Conservation (phyloP, 2,329 filamentous ascomycete species). For the Ophiocordyceps camponoti-floridani region DNA sequence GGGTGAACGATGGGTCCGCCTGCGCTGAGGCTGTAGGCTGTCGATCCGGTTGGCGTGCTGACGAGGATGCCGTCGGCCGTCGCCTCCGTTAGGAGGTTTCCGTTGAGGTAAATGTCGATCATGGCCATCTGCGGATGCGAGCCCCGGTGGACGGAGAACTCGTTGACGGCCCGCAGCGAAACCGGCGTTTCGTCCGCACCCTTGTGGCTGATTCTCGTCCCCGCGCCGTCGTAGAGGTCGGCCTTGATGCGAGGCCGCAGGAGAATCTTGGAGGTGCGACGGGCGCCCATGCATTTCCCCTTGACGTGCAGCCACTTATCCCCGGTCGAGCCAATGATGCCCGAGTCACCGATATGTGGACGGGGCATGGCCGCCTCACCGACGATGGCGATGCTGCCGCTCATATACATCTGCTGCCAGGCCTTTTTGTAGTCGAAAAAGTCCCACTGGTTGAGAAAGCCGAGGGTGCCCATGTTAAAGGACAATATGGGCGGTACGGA, state of each 20-base stretch:
- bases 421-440: constrained; percentile 85
- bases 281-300: constrained; percentile 65
- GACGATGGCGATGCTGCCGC: constrained; percentile 33
- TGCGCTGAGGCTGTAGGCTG: constrained; percentile 84
- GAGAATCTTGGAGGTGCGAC: constrained; percentile 61
- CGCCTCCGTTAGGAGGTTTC: constrained; percentile 78
- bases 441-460: constrained; percentile 93
- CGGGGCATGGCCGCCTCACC: constrained; percentile 22
- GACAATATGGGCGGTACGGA: constrained; percentile 80
- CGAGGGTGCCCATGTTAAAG: constrained; percentile 93
- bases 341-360: constrained; percentile 7
- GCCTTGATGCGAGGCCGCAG: constrained; percentile 77
- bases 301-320: constrained; percentile 52
- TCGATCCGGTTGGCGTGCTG: constrained; percentile 84
- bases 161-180: constrained; percentile 65
- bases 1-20: constrained; percentile 92
- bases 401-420: constrained; percentile 85
- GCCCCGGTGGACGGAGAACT: constrained; percentile 84
- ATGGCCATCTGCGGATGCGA: constrained; percentile 79
- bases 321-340: constrained; percentile 6
- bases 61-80: constrained; percentile 92
- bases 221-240: constrained; percentile 58
- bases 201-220: constrained; percentile 36
- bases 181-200: constrained; percentile 19
- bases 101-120: constrained; percentile 80